Evolutionary conservation across 805 yeast genomes (phyloP).

Genomic region (Monosporozyma siamensis): DNA sequence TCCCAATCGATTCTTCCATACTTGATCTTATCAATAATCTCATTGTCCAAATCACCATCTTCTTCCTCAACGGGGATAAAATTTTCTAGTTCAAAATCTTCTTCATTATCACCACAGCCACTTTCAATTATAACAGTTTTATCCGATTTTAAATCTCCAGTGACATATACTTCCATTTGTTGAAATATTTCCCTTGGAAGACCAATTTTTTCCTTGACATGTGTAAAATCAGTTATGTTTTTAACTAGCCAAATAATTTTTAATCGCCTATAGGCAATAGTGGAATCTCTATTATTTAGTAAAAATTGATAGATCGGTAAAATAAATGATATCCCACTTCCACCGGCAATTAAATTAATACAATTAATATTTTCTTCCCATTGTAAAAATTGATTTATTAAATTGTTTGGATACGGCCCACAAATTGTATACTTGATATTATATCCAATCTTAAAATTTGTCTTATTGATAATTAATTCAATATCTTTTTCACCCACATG

Average conservation of each 20-base stretch:
- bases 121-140: background rate
- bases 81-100: constrained; percentile 5
- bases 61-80: background rate
- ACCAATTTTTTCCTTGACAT: background rate
- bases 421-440: constrained; percentile 31
- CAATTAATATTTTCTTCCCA: constrained; percentile 24
- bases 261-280: constrained; percentile 15
- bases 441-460: constrained; percentile 29
- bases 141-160: background rate
- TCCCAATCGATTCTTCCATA: constrained; percentile 21
- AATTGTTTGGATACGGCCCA: constrained; percentile 36
- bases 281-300: constrained; percentile 1
- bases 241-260: constrained; percentile 48
- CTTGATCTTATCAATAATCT: background rate
- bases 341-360: constrained; percentile 52
- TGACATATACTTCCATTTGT: background rate
- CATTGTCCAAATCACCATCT: background rate
- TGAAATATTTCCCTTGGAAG: background rate
- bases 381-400: constrained; percentile 11
- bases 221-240: constrained; percentile 19
- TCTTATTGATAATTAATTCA: constrained; percentile 39
- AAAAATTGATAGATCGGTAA: constrained; percentile 40
- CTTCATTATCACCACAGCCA: constrained; percentile 3
- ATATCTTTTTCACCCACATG: constrained; percentile 34
- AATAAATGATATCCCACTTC: constrained; percentile 63